A percentile compares a stretch with the other conserved stretches of the same genome.
Conservation (phyloP, 163 green algal species). For the Scenedesmus sp. region DNA sequence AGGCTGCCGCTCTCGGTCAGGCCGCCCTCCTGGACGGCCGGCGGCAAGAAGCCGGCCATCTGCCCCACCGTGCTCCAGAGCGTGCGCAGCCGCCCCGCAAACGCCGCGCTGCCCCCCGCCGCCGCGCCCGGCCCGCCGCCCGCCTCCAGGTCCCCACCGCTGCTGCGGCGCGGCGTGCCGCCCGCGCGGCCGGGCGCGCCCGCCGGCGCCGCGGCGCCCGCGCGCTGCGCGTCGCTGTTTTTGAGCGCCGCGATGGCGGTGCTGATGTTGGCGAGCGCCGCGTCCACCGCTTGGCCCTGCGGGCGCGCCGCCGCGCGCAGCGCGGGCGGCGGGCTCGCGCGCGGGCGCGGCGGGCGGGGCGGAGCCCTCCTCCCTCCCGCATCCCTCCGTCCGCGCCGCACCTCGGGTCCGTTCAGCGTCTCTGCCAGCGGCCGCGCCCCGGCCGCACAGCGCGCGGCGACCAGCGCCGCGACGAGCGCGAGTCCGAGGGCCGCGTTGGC, state of each 20-base stretch:
- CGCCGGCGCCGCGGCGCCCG: not conserved
- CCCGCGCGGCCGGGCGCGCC: not conserved
- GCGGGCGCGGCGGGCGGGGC: not conserved
- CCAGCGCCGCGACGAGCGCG: conserved; percentile 4
- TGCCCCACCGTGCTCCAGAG: conserved; percentile 21
- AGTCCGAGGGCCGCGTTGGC: conserved; percentile 29
- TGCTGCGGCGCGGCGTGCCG: too few species aligned
- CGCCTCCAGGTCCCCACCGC: not conserved
- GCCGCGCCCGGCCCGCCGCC: too few species aligned
- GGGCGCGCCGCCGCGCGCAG: not conserved
- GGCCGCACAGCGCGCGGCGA: not conserved
- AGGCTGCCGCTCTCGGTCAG: not conserved
- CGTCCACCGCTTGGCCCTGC: conserved; percentile 36
- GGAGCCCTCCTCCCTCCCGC: not conserved
- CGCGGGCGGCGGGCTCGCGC: not conserved
- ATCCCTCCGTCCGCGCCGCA: not conserved
- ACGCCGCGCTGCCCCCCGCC: not conserved
- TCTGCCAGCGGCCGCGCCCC: not conserved
- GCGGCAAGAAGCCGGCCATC: conserved; percentile 19
- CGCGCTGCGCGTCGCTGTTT: not conserved
- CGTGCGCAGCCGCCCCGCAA: not conserved
- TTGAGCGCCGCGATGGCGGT: conserved; percentile 8
- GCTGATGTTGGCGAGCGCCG: not conserved
- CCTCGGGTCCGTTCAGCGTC: not conserved
- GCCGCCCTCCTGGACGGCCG: not conserved